Evolutionary conservation across 345 rosid genomes (phyloP).

Genomic region (Euphorbia lathyris): DNA sequence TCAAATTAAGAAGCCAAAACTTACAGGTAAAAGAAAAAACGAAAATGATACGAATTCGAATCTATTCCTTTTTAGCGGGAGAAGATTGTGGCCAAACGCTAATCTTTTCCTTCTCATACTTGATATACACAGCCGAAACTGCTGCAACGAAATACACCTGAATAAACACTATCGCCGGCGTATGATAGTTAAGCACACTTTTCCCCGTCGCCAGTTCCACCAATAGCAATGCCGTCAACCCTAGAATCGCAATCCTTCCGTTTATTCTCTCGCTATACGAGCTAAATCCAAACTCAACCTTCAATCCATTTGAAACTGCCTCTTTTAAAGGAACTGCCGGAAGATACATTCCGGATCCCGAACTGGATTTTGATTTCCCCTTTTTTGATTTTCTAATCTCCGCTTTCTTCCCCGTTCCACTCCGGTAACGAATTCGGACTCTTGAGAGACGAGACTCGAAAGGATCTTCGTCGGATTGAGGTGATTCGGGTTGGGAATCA

Average conservation of each 20-base stretch:
- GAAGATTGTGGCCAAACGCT: slow-evolving; percentile 66
- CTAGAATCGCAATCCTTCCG: slow-evolving; percentile 70
- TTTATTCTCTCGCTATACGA: slow-evolving; percentile 68
- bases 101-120: slow-evolving; percentile 71
- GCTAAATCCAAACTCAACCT: slow-evolving; percentile 78
- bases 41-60: not conserved
- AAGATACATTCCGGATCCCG: slow-evolving; percentile 43
- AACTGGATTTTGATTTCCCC: slow-evolving; percentile 34
- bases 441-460: slow-evolving; percentile 74
- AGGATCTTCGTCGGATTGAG: slow-evolving; percentile 23
- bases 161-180: slow-evolving; percentile 63
- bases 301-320: slow-evolving; percentile 59
- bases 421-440: slow-evolving; percentile 61
- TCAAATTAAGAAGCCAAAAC: not conserved
- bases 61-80: slow-evolving; percentile 11
- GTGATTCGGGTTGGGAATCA: slow-evolving; percentile 32
- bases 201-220: slow-evolving; percentile 93
- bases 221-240: slow-evolving; percentile 64
- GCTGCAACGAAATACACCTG: slow-evolving; percentile 76
- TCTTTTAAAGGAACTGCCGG: slow-evolving; percentile 78
- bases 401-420: slow-evolving; percentile 85
- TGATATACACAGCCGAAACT: slow-evolving; percentile 55
- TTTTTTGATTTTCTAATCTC: slow-evolving; percentile 67
- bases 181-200: slow-evolving; percentile 69
- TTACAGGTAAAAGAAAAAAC: not conserved